Base-by-base conservation (phyloP, 2,329 filamentous ascomycete genomes). In the Periconia sp. region DNA sequence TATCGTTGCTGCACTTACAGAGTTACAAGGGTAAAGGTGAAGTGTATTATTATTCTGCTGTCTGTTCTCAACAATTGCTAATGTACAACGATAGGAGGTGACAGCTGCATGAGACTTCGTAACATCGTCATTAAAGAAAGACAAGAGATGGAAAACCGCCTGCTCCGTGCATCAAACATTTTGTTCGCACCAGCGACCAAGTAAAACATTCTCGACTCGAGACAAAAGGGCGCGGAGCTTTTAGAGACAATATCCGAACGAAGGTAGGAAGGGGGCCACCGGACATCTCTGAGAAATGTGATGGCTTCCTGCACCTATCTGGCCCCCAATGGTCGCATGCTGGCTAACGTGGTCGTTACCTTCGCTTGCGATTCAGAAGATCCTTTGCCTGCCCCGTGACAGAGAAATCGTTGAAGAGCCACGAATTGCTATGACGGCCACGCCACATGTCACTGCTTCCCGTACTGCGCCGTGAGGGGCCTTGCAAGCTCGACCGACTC, bases 381-480 rank as follows among this genome's bases (percentile, higher is more conserved):
- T 64, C 68, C 48, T 67, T 74, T 18, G 70, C 66, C 10, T 66
- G 64, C 33, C 69, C 71, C n/a, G 68, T 71, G 10, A 74, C 68
- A 15, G 70, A 73, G 53, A 70, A 73, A 41, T 67, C 70, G 41
- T 66, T 66, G 52, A 75, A 75, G 5, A 75, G 59, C 72, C 72
- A 75, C 9, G 68, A 66, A 50, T 75, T 75, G 20, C 71, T 71
- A 55, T 75, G 72, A 8, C 72, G 65, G 48, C 70, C 70, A 10
- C 63, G 60, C 71, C 71, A 74, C 52, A 65, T 63, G 52, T 73
- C 68, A 54, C 70, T 73, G 45, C 64, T 64, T 45, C 57, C 59
- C 5, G 68, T 70, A 56, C 65, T 66, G 27, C 63, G 56, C 46
- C 72, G 58, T 13, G 60, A 54, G 5, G 61, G 43, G 13, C 54